Conservation (phyloP, 805 yeast species). For the Priceomyces haplophilus region DNA sequence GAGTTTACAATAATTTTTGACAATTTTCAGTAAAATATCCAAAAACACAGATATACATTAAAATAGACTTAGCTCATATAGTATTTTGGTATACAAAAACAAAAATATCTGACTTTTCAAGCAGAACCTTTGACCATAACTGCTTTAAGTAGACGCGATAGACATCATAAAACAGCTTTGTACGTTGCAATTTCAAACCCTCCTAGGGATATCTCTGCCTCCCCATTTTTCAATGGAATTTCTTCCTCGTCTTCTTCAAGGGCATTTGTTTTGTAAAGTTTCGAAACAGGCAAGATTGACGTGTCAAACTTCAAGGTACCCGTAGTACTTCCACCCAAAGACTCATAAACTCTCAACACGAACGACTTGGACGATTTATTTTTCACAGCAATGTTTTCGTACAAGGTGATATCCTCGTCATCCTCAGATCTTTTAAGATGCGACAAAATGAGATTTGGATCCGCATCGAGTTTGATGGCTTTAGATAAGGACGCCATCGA, state of each 20-base stretch:
- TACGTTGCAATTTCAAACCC: slow-evolving; percentile 79
- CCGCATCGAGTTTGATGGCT: slow-evolving; percentile 38
- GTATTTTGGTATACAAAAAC: too few relatives aligned
- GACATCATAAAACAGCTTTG: slow-evolving; percentile 39
- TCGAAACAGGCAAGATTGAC: slow-evolving; percentile 37
- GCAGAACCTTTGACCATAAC: too few relatives aligned
- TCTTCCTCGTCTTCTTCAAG: slow-evolving; percentile 52
- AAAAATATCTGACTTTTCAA: too few relatives aligned
- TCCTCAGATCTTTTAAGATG: slow-evolving; percentile 86
- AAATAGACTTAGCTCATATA: too few relatives aligned
- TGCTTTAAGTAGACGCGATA: too few relatives aligned
- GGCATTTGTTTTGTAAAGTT: slow-evolving; percentile 55
- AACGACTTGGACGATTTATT: slow-evolving; percentile 42
- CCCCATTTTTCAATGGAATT: slow-evolving; percentile 35
- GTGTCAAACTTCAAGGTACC: slow-evolving; percentile 47
- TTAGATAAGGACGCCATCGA: slow-evolving; percentile 15
- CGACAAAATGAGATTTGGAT: slow-evolving; percentile 61
- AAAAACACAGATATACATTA: too few relatives aligned
- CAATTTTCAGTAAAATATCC: too few relatives aligned
- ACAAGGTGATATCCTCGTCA: slow-evolving; percentile 56
- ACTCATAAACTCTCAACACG: slow-evolving; percentile 76
- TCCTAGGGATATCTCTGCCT: slow-evolving; percentile 45
- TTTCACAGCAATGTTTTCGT: slow-evolving; percentile 45
- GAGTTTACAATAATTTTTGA: too few relatives aligned
- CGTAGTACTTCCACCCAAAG: slow-evolving; percentile 73